These are phyloP conservation scores for Claviceps cyperi DNA, from an alignment of 2,329 filamentous ascomycete species.

Conservation along the genomic window DNA sequence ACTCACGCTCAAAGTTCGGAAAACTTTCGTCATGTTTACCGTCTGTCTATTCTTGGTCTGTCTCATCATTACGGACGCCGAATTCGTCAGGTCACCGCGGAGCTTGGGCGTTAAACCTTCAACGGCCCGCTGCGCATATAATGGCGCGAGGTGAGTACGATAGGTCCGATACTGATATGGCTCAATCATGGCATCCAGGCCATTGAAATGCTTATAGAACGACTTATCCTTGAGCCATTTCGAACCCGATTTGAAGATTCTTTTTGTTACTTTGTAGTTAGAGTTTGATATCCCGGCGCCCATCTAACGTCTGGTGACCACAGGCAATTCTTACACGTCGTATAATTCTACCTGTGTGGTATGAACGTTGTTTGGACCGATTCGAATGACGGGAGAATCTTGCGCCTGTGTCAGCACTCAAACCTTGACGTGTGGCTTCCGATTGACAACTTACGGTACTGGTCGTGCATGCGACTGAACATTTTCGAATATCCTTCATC, in stretches of 20 bases:
- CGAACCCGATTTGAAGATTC: neutral
- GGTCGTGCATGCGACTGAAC: neutral
- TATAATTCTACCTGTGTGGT: neutral
- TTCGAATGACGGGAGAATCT: neutral
- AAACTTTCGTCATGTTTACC: neutral
- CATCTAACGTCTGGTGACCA: no score
- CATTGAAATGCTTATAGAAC: slow-evolving; percentile 1
- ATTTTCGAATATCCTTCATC: neutral
- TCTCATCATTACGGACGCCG: neutral
- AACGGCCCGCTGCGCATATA: neutral
- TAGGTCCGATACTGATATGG: neutral
- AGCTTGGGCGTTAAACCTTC: neutral
- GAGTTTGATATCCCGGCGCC: no score
- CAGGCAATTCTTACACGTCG: neutral
- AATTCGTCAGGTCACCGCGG: neutral
- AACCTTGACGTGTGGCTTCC: no score
- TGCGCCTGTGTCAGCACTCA: neutral
- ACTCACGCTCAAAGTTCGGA: neutral
- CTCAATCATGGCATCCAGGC: slow-evolving; percentile 2
- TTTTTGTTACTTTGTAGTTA: neutral
- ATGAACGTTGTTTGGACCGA: neutral
- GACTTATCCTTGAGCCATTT: neutral
- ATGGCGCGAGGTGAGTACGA: neutral
- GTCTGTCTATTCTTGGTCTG: neutral
- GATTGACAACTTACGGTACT: neutral